A percentile compares a stretch with the other conserved stretches of the same genome.
Evolutionary conservation across 139 green algal genomes (phyloP).

Genomic region (Chlamydomonas asymmetrica): DNA sequence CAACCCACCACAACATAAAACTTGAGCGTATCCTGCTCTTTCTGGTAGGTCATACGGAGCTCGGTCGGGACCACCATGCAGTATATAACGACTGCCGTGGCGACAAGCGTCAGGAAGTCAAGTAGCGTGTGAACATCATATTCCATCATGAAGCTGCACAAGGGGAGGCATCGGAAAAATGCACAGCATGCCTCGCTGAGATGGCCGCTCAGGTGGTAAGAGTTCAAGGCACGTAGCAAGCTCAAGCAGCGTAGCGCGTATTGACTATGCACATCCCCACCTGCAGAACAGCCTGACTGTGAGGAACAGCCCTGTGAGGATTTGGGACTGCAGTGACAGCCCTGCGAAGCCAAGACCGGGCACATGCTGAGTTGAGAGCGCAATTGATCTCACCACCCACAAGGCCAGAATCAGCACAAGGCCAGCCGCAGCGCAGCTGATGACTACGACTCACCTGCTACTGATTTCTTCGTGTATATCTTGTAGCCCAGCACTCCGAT

Average conservation of each 20-base stretch:
- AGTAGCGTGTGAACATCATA: conserved; percentile 99
- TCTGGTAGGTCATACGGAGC: conserved; percentile 83
- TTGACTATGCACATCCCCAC: too few species aligned
- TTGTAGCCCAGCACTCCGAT: conserved; percentile 95
- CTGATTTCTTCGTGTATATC: conserved; percentile 84
- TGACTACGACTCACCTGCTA: conserved; percentile 65
- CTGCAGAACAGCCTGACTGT: conserved; percentile 89
- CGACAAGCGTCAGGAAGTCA: conserved; percentile 85
- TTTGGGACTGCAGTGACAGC: conserved; percentile 88
- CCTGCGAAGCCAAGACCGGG: conserved; percentile 56
- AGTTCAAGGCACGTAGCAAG: too few species aligned
- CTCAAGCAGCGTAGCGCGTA: too few species aligned
- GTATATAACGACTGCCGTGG: conserved; percentile 87
- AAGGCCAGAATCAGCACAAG: too few species aligned
- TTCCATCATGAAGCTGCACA: conserved; percentile 98
- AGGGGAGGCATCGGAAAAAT: too few species aligned
- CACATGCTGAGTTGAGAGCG: too few species aligned
- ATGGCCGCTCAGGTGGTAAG: not conserved
- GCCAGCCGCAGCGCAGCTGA: not conserved
- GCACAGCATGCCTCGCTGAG: too few species aligned
- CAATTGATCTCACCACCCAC: too few species aligned
- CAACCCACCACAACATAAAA: conserved; percentile 72
- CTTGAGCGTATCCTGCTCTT: conserved; percentile 82
- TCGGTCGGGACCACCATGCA: conserved; percentile 69
- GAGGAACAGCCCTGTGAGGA: conserved; percentile 93